Evolutionary conservation across 352 stramenopile species (phyloP), one percentile per base, ranked within the genome.

Genomic region (Phytopythium vexans): DNA sequence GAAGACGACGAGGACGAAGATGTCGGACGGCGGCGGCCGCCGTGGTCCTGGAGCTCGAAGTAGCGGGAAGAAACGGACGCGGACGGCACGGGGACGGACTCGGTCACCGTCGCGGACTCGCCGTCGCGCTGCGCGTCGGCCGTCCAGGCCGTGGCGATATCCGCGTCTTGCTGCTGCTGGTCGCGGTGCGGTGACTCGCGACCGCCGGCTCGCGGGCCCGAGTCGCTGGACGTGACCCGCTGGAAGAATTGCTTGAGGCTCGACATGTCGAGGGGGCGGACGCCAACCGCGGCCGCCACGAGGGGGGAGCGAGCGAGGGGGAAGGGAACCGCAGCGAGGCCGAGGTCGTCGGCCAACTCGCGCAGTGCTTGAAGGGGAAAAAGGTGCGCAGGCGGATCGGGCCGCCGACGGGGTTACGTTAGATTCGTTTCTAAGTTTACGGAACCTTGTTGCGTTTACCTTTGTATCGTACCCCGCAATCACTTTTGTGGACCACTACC

Each of bases 191-290:
- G 15, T 51, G 16, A 16, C 34, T 32, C 43, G 31, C 43, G 4
- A 8, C 12, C 6, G 5, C 2, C 40, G 15, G n/a, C 11, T 10
- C 33, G 16, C 31, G 15, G n/a, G 32, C 3, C 8, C 47, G 1
- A 6, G 39, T 1, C 5, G 35, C 41, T 8, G 44, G 41, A 34
- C 55, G 56, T 38, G 56, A 27, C 9, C 7, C 36, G 49, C 49
- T 50, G 56, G 16, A 63, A 53, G 8, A 63, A 41, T 38, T 63
- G 56, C 44, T 57, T 47, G 49, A 63, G 45, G 42, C 43, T 63
- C 49, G 56, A 40, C 56, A 63, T 63, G 36, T 5, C 31, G 11
- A 6, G 45, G 33, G 8, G 8, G 21, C 27, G 43, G 12, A 9
- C 9, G 43, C 14, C 5, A 9, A 14, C 36, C 14, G 14, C 10